Percentiles rank a stretch among this genome's conserved stretches.
phyloP scores from a whole-genome alignment of 2,329 filamentous ascomycete genomes.

The Colletotrichum tabaci region DNA sequence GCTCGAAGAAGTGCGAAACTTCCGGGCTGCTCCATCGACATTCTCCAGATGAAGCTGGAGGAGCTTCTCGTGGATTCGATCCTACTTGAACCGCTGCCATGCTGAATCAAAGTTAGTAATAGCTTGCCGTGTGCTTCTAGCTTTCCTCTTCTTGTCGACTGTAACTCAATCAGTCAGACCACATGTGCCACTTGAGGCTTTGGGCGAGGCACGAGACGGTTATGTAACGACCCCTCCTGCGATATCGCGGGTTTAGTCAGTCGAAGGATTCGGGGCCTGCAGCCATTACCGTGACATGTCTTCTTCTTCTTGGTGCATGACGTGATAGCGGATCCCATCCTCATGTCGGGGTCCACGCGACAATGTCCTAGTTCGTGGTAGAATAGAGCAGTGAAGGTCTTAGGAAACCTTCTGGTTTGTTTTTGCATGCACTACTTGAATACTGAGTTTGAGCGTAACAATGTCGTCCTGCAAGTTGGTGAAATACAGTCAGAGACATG shows the following conservation, averaged over 20 bases:
- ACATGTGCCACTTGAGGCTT: not conserved
- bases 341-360: not conserved
- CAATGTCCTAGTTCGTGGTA: not conserved
- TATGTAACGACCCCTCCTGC: not conserved
- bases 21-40: too few species aligned
- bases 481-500: too few species aligned
- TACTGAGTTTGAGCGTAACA: too few species aligned
- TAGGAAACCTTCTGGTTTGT: too few species aligned
- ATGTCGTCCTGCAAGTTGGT: too few species aligned
- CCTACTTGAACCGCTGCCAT: not conserved
- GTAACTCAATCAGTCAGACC: not conserved
- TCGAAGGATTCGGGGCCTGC: not conserved
- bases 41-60: not conserved
- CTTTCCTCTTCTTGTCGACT: not conserved
- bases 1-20: constrained; percentile 10
- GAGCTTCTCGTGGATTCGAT: not conserved
- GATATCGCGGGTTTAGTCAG: constrained; percentile 1
- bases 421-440: too few species aligned
- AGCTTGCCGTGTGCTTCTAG: too few species aligned
- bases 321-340: constrained; percentile 23
- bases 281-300: not conserved
- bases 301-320: constrained; percentile 6
- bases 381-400: too few species aligned
- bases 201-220: not conserved
- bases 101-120: not conserved